Evolutionary conservation across 441 rosid species (phyloP), one percentile per base, ranked within the genome.

Genomic region (Geranium incanum): DNA sequence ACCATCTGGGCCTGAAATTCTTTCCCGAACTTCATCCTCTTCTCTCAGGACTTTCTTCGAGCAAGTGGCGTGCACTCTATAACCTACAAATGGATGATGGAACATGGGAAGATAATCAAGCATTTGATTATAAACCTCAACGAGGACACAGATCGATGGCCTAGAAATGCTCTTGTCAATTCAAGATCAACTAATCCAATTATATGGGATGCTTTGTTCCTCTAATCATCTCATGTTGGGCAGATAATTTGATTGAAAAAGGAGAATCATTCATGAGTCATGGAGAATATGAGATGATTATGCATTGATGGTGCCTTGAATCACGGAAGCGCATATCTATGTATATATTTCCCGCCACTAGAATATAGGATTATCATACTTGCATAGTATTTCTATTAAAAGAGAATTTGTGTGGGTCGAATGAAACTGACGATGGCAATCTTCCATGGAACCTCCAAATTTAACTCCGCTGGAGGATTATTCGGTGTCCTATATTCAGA

Each of bases 1-100:
- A 87, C 87, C 90, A 86, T 76, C 66, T 89, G 92, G 11, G 84
- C 69, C 8, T 75, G 81, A n/a, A 81, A 89, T 79, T 89, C 90
- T 80, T 87, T 87, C 43, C 81, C 70, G 19, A 74, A 74, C 73
- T 74, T 74, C 77, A 70, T 45, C 52, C 12, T 74, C 15, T n/a
- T 75, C 60, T 52, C 60, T 3, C 18, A 52, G 19, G 60, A 52
- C 60, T 52, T 52, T 52, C 6, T n/a, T n/a, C 60, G 19, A n/a
- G 15, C 60, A 15, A 16, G 60, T 52, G 13, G 52, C n/a, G 19
- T 52, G 19, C 19, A 3, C 60, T 12, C 15, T 52, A n/a, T 52
- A 52, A 52, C 5, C 18, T 13, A 8, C 60, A 52, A 13, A 3
- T 13, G 15, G 60, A 52, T 8, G 16, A 15, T 52, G 2, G 19